Evolutionary conservation across 225 moss, liverwort and hornwort species (phyloP).

Genomic region (Pseudisothecium myosuroides): DNA sequence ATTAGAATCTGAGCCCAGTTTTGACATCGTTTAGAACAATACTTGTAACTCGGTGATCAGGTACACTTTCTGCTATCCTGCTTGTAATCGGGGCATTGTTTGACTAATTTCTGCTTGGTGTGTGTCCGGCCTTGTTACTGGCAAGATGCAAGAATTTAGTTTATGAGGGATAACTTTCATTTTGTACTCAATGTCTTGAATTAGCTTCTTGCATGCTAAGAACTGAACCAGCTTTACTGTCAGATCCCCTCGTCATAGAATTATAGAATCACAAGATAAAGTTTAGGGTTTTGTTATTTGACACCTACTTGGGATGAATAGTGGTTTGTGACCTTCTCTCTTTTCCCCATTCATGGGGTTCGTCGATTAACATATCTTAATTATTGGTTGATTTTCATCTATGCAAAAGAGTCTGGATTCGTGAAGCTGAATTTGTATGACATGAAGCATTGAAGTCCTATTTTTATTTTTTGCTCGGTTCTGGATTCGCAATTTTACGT

Average conservation of each 20-base stretch:
- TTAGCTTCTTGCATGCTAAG: neutral
- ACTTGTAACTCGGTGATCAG: conserved; percentile 17
- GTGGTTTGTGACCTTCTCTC: neutral
- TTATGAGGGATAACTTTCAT: neutral
- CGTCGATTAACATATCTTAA: neutral
- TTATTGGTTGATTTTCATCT: neutral
- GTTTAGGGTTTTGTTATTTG: neutral
- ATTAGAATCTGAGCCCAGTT: conserved; percentile 26
- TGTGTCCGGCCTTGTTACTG: neutral
- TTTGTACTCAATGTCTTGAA: neutral
- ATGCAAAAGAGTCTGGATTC: neutral
- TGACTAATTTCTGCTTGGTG: neutral
- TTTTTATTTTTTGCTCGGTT: neutral
- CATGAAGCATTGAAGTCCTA: neutral
- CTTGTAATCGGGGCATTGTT: conserved; percentile 2
- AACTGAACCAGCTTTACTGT: neutral
- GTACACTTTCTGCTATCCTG: conserved; percentile 1
- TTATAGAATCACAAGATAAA: neutral
- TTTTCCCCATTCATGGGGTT: neutral
- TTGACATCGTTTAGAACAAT: conserved; percentile 23
- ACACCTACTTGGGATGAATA: neutral
- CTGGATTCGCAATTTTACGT: neutral
- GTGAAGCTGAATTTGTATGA: neutral
- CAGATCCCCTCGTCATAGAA: neutral
- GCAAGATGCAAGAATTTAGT: neutral